These are phyloP conservation scores for Agaricus blazei DNA, from an alignment of 768 basidiomycete species.

Conservation along the genomic window DNA sequence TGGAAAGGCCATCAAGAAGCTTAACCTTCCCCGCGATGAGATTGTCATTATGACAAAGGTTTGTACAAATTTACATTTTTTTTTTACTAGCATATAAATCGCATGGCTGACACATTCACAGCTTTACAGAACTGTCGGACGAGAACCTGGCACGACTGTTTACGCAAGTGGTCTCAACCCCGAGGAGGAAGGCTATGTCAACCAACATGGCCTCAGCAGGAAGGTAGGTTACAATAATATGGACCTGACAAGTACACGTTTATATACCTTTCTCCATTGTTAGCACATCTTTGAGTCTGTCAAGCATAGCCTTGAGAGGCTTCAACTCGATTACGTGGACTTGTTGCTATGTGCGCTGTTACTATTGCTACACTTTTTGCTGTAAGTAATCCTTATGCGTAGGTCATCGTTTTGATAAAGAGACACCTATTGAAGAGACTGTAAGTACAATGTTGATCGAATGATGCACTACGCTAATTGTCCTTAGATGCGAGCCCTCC, in stretches of 20 bases:
- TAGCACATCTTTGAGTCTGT: conserved; percentile 68
- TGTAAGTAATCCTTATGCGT: neutral
- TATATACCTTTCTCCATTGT: conserved; percentile 12
- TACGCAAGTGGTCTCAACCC: conserved; percentile 13
- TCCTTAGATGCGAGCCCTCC: conserved; percentile 57
- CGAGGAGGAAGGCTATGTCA: conserved; percentile 47
- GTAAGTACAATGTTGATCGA: conserved; percentile 17
- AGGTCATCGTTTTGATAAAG: conserved; percentile 52
- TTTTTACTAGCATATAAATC: neutral
- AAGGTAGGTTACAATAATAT: conserved; percentile 17
- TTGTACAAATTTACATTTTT: neutral
- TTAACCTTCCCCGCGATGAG: conserved; percentile 64
- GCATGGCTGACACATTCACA: conserved; percentile 18
- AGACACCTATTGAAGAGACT: conserved; percentile 57
- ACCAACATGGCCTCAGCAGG: conserved; percentile 41
- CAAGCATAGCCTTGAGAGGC: conserved; percentile 54
- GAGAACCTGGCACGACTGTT: conserved; percentile 14
- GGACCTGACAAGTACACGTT: neutral
- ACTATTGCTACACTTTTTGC: neutral
- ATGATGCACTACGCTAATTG: too few species aligned
- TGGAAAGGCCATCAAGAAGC: conserved; percentile 67
- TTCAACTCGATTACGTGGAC: conserved; percentile 76
- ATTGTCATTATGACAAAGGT: conserved; percentile 80
- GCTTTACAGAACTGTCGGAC: conserved; percentile 32
- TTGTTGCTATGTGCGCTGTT: conserved; percentile 54